Evolutionary conservation across 2,329 filamentous ascomycete genomes (phyloP), one percentile per base, ranked within the genome.

Genomic region (Alternaria conjuncta): DNA sequence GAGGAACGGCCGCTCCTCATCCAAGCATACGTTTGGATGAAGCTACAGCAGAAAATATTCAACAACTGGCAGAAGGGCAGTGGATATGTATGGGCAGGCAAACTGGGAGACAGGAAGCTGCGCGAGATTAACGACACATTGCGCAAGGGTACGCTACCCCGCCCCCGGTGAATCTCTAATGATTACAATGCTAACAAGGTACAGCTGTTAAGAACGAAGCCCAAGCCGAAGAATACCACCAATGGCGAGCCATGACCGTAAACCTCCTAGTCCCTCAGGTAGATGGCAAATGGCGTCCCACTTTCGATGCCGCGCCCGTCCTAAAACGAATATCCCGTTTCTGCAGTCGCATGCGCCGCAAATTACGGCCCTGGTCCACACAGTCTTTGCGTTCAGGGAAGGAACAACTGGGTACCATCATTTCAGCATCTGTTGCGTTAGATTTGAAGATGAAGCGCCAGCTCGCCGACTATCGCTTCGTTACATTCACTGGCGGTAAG

Each of bases 391-490:
- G 76, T 9, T 49, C 59, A 10, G 76, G 77, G 4, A 78, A 78
- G 57, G 76, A 77, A 30, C 72, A 76, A 51, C 64, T 80, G 11
- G 66, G 71, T 23, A 77, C 71, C 7, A 80, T 80, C 12, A 66
- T 80, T 21, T 78, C 76, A 1, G 77, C 78, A 6, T 74, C 77
- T 7, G 77, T 79, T 18, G 77, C 76, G 2, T 71, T 80, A 8
- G 78, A 80, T 50, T 68, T 80, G 18, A 79, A 78, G 49, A 78
- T 79, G 76, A 79, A 79, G 65, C 67, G 73, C 11, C 76, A 80
- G 50, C 67, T 69, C 21, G 78, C 77, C 7, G 78, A 80, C 30
- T 80, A 80, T 54, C 74, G 78, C 30, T 79, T 80, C 44, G 76
- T 79, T 2, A 79, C 75, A 1, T 80, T 78, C 49, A 78, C 75